These are phyloP conservation scores for Xylaria castorea DNA, from an alignment of 495 filamentous ascomycete genomes.

Conservation along the genomic window DNA sequence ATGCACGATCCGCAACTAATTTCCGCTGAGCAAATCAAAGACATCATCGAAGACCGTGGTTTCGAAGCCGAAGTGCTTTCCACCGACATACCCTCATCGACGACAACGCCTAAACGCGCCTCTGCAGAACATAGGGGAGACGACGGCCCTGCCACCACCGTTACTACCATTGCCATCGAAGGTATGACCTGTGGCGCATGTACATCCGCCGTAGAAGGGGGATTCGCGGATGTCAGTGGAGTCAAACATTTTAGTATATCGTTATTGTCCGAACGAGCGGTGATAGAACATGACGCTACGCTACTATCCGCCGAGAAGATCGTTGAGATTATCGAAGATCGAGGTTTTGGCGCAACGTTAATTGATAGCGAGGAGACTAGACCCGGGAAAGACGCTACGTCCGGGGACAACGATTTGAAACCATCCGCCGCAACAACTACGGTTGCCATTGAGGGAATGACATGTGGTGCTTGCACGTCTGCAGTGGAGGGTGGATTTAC, in stretches of 20 bases:
- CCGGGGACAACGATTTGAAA: conserved; percentile 27
- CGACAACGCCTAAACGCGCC: conserved; percentile 38
- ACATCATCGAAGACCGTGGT: conserved; percentile 90
- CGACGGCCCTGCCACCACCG: conserved; percentile 50
- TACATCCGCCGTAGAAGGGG: conserved; percentile 86
- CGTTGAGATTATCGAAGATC: conserved; percentile 82
- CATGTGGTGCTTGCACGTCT: conserved; percentile 92
- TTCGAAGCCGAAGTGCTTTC: conserved; percentile 94
- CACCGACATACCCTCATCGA: conserved; percentile 69
- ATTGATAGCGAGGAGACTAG: conserved; percentile 57
- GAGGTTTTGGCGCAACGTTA: conserved; percentile 89
- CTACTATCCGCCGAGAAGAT: conserved; percentile 75
- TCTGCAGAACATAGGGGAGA: conserved; percentile 34
- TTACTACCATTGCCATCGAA: conserved; percentile 84
- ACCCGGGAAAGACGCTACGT: conserved; percentile 43
- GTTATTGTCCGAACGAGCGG: conserved; percentile 87
- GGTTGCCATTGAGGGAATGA: conserved; percentile 94
- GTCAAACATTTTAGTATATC: conserved; percentile 91
- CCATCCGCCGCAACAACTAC: conserved; percentile 70
- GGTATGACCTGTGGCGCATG: conserved; percentile 99
- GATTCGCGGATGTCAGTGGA: conserved; percentile 78
- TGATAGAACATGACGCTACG: conserved; percentile 80
- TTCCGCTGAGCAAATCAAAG: conserved; percentile 73
- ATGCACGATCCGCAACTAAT: conserved; percentile 83
- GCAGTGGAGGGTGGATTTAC: conserved; percentile 85